A percentile compares a stretch with the other conserved stretches of the same genome.
phyloP scores from a whole-genome alignment of 179 eudicot species.

The Beta macrorhiza region DNA sequence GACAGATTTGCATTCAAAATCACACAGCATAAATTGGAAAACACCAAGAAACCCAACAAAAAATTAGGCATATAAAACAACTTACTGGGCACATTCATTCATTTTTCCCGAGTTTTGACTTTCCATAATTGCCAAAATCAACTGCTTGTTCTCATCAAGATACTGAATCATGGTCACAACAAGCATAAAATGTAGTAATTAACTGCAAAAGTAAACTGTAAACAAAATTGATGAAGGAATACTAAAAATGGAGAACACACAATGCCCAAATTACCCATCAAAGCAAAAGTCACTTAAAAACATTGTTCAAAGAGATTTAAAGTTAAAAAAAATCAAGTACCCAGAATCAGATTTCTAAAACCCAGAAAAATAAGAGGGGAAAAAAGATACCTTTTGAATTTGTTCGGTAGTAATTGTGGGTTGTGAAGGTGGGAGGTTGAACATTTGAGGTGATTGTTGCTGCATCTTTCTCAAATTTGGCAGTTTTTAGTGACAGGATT shows the following conservation, averaged over 20 bases:
- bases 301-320: background rate
- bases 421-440: slow-evolving; percentile 35
- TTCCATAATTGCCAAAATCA: slow-evolving; percentile 90
- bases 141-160: slow-evolving; percentile 90
- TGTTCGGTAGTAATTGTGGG: slow-evolving; percentile 54
- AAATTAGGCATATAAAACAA: slow-evolving; percentile 10
- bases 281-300: background rate
- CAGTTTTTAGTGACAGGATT: background rate
- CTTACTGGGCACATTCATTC: slow-evolving; percentile 97
- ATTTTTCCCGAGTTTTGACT: slow-evolving; percentile 91
- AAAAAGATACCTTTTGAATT: slow-evolving; percentile 56
- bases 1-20: background rate
- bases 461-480: slow-evolving; percentile 3
- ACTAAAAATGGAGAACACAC: background rate
- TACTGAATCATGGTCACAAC: slow-evolving; percentile 49
- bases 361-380: background rate
- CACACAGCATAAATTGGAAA: background rate
- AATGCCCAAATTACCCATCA: background rate
- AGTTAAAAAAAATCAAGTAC: background rate
- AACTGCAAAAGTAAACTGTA: background rate
- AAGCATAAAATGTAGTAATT: background rate
- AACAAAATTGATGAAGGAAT: background rate
- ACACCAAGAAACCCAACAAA: background rate
- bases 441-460: slow-evolving; percentile 34
- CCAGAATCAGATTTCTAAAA: slow-evolving; percentile 12